A percentile compares a stretch with the other conserved stretches of the same genome.
These are phyloP conservation scores for Diaporthe batatas DNA, from an alignment of 2,329 filamentous ascomycete species.

Conservation along the genomic window DNA sequence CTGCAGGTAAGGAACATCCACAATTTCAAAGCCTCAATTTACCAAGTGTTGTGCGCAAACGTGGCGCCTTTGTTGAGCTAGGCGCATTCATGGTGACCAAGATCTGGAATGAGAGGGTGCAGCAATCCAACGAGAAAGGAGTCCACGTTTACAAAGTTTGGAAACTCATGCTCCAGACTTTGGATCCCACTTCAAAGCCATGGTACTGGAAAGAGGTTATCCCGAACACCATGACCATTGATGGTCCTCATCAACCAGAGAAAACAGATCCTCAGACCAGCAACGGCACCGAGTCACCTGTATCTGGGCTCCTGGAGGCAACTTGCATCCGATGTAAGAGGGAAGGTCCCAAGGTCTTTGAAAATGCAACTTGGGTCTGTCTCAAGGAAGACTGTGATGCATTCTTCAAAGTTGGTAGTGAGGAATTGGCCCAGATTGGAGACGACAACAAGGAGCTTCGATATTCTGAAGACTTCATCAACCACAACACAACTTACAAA, in stretches of 20 bases:
- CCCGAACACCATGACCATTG: conserved; percentile 29
- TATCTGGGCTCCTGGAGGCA: background rate
- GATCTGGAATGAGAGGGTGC: conserved; percentile 74
- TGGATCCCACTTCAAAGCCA: conserved; percentile 58
- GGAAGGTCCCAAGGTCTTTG: conserved; percentile 11
- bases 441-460: conserved; percentile 50
- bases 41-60: conserved; percentile 64
- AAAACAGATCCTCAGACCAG: too few species aligned
- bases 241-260: background rate
- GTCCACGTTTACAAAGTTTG: conserved; percentile 49
- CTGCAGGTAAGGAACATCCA: conserved; percentile 63
- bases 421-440: background rate
- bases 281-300: background rate
- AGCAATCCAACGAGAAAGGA: conserved; percentile 43
- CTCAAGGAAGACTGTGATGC: background rate
- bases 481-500: conserved; percentile 61
- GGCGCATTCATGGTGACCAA: conserved; percentile 77
- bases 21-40: conserved; percentile 49
- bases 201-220: conserved; percentile 69
- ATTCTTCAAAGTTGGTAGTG: conserved; percentile 8
- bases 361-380: conserved; percentile 31
- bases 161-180: conserved; percentile 76
- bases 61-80: conserved; percentile 71
- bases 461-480: conserved; percentile 71
- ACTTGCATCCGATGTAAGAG: conserved; percentile 8